Evolutionary conservation across 768 basidiomycete genomes (phyloP).

Genomic region (Mycena rosella): DNA sequence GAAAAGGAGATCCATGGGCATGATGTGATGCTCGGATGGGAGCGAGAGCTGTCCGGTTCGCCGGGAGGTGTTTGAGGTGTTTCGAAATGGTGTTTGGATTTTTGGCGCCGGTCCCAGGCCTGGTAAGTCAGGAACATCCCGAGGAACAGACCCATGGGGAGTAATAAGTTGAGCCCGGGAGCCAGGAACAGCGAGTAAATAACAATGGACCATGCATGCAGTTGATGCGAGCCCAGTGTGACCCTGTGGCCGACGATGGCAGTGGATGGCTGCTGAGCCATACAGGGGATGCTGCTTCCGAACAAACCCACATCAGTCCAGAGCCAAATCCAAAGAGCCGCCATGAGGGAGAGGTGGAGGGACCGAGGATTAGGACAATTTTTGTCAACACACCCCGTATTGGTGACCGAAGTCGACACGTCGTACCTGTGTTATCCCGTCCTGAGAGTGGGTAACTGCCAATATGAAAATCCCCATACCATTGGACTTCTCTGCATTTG

Average conservation of each 20-base stretch:
- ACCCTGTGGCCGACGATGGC: conserved; percentile 1
- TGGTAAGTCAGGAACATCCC: not conserved
- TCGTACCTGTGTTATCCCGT: not conserved
- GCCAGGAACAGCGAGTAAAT: conserved; percentile 19
- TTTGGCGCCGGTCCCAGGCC: not conserved
- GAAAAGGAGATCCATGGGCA: conserved; percentile 15
- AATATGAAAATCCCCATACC: not conserved
- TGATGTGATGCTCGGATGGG: conserved; percentile 9
- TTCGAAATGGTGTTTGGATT: not conserved
- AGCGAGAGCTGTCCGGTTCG: no score
- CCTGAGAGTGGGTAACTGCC: not conserved
- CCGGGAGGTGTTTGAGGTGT: no score
- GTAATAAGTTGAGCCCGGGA: conserved; percentile 17
- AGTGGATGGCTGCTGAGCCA: not conserved
- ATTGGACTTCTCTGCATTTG: no score
- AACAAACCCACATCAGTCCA: conserved; percentile 20
- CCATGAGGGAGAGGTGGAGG: conserved; percentile 27
- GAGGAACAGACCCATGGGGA: conserved; percentile 11
- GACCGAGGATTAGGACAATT: conserved; percentile 20
- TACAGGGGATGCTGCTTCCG: not conserved
- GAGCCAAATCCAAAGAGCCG: conserved; percentile 27
- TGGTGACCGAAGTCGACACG: not conserved
- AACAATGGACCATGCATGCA: conserved; percentile 7
- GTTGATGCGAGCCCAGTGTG: conserved; percentile 1
- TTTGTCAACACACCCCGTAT: conserved; percentile 1